Base-by-base conservation (phyloP, 805 yeast genomes). In the Yarrowia deformans region DNA sequence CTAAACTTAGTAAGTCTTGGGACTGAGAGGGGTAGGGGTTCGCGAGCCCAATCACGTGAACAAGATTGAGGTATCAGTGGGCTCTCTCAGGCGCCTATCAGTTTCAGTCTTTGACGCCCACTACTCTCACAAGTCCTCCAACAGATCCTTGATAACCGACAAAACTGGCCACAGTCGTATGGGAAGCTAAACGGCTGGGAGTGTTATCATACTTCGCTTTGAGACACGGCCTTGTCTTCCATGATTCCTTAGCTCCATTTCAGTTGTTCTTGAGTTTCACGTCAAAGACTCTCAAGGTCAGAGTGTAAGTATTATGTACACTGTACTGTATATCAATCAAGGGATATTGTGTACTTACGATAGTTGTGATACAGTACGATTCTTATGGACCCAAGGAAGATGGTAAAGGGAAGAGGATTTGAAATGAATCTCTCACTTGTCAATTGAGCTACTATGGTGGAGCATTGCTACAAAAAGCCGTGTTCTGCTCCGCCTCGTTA, bases 1-100 rank as follows among this genome's bases (percentile, higher is more conserved):
- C 60, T 39, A 54, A 54, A 54, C 60, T 39, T 54, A 54, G 45
- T 39, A 19, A 54, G 45, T 54, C 60, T 54, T 54, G 60, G 60
- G 45, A 39, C 45, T 39, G 60, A 37, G 60, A 54, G 60, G 60
- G 60, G 60, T 14, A 54, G 40, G 16, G 10, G n/a, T 49, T 10
- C 34, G 55, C 16, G 61, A 42, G n/a, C 13, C 7, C 29, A 13
- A 16, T 37, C 43, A 48, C 54, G 54, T 48, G 54, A 48, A 48
- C 18, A 3, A 16, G 18, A 29, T 45, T 12, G 2, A 16, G 29
- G 29, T 23, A 23, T 23, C 29, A 23, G 29, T 23, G 29, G 29
- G 29, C 29, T 23, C 29, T 23, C 4, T 23, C 29, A 23, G 29
- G 29, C 3, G 29, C 29, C 29, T 23, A 4, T 23, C 29, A 23